Conservation (phyloP, 2,329 filamentous ascomycete genomes). For the Didymella segeticola region DNA sequence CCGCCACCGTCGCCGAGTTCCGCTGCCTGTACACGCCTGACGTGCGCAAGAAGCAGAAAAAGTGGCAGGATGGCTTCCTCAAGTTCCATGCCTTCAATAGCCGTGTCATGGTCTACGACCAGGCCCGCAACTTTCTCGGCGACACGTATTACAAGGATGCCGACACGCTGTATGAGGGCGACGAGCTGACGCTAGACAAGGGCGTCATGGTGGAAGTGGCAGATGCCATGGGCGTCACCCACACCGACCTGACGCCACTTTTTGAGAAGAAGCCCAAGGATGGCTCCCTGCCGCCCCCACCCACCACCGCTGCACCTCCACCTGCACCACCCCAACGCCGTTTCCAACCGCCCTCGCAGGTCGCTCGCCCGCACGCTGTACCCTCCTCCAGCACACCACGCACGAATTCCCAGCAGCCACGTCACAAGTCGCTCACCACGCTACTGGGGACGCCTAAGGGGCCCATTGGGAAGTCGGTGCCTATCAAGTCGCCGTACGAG, state of each 20-base stretch:
- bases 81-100: constrained; percentile 92
- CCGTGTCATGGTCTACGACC: constrained; percentile 88
- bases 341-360: constrained; percentile 27
- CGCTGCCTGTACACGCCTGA: constrained; percentile 88
- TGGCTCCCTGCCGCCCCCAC: constrained; percentile 25
- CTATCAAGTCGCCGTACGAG: constrained; percentile 73
- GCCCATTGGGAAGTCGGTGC: constrained; percentile 65
- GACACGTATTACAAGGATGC: constrained; percentile 81
- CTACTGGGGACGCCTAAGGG: constrained; percentile 71
- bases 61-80: constrained; percentile 91
- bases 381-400: constrained; percentile 21
- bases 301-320: too few species aligned
- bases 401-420: constrained; percentile 49
- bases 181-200: constrained; percentile 80
- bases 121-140: constrained; percentile 78
- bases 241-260: constrained; percentile 80
- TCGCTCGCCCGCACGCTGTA: constrained; percentile 20
- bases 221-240: constrained; percentile 72
- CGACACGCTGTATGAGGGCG: constrained; percentile 75
- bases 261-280: constrained; percentile 70
- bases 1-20: constrained; percentile 80
- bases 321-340: constrained; percentile 24
- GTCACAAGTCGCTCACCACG: constrained; percentile 66
- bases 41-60: constrained; percentile 82
- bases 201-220: constrained; percentile 81